Conservation (phyloP, 371 early-diverging fungal species). For the Rhizopus sp. region DNA sequence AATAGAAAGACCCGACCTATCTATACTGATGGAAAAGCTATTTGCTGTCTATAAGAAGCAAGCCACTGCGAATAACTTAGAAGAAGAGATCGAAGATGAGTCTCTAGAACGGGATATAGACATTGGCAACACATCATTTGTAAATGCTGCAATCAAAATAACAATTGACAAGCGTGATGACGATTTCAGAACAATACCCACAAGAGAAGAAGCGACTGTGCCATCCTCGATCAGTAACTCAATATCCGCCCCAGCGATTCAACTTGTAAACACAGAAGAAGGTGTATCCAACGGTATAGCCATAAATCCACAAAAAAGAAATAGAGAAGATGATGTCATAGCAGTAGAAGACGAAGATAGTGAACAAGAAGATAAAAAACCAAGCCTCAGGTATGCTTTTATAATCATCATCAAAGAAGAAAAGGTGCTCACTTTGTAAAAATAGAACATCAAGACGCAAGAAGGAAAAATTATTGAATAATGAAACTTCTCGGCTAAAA, state of each 20-base stretch:
- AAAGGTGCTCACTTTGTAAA: background rate
- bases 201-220: background rate
- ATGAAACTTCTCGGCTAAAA: conserved; percentile 52
- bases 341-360: conserved; percentile 9
- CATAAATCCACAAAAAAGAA: conserved; percentile 4
- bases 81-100: background rate
- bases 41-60: conserved; percentile 1
- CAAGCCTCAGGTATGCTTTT: background rate
- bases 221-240: no score
- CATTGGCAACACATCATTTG: background rate
- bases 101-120: background rate
- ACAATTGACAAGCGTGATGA: conserved; percentile 7
- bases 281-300: background rate
- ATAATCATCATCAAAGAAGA: background rate
- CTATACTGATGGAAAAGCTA: background rate
- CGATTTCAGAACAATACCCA: background rate
- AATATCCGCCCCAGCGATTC: background rate
- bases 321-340: conserved; percentile 13
- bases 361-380: conserved; percentile 13
- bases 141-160: conserved; percentile 10
- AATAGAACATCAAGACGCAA: conserved; percentile 63
- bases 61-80: background rate
- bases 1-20: conserved; percentile 13
- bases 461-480: conserved; percentile 57
- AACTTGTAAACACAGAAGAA: background rate